phyloP scores from a whole-genome alignment of 2,329 filamentous ascomycete genomes.

The Cytospora leucostoma region DNA sequence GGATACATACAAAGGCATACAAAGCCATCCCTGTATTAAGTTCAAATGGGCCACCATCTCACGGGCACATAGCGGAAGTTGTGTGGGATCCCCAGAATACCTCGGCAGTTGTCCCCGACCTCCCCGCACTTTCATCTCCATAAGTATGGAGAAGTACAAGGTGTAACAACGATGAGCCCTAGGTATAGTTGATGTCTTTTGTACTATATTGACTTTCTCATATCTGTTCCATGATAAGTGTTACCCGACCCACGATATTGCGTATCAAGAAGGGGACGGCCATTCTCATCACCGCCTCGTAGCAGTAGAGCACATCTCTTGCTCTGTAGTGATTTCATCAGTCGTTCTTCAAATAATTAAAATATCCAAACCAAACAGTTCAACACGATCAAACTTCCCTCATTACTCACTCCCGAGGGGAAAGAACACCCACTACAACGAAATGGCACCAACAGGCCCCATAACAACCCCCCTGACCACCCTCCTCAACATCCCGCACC shows the following conservation, averaged over 20 bases:
- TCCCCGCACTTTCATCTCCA: constrained; percentile 10
- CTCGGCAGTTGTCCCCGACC: constrained; percentile 23
- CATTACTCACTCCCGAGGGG: no score
- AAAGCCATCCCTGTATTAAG: no score
- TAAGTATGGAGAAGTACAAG: background rate
- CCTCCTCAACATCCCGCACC: constrained; percentile 82
- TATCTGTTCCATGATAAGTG: no score
- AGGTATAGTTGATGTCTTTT: no score
- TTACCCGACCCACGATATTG: no score
- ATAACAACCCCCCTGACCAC: constrained; percentile 77
- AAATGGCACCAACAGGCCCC: constrained; percentile 49
- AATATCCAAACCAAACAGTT: background rate
- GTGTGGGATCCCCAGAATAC: constrained; percentile 13
- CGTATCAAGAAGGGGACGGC: no score
- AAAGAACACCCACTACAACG: constrained; percentile 17
- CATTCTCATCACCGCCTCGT: no score
- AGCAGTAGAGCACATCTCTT: no score
- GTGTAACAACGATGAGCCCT: background rate
- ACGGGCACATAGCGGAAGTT: background rate
- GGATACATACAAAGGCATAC: no score
- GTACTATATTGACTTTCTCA: no score
- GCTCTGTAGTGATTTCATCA: no score
- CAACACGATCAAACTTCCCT: no score
- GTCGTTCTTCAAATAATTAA: background rate
- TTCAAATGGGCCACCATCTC: background rate